Conservation (phyloP, 2,329 filamentous ascomycete genomes). For the Colletotrichum sp. region DNA sequence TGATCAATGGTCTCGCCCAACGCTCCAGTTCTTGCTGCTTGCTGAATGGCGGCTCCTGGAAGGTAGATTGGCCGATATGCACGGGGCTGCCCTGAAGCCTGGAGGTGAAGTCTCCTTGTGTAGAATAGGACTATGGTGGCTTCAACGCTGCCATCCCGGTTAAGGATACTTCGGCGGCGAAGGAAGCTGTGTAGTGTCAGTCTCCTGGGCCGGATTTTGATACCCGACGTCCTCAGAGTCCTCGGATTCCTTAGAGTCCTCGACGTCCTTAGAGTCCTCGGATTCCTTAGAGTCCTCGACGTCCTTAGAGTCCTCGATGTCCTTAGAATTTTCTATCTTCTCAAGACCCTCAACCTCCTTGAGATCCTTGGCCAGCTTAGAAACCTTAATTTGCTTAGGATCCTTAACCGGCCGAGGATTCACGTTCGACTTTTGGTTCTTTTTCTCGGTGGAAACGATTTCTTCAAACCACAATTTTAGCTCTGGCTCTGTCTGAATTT, state of each 20-base stretch:
- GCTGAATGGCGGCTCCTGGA: not conserved
- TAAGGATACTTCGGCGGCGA: not conserved
- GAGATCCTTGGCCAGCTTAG: not conserved
- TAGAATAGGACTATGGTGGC: not conserved
- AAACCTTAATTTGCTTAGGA: not conserved
- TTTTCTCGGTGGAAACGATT: not conserved
- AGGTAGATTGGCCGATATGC: not conserved
- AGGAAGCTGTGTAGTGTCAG: not conserved
- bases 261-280: not conserved
- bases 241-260: not conserved
- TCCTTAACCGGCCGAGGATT: not conserved
- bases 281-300: not conserved
- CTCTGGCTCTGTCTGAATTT: not conserved
- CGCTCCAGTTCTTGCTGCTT: not conserved
- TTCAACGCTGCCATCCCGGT: not conserved
- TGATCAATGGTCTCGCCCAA: not conserved
- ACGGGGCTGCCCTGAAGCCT: not conserved
- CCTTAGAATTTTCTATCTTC: not conserved
- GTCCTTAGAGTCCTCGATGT: not conserved
- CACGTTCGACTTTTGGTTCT: not conserved
- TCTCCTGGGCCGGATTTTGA: not conserved
- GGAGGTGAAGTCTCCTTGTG: not conserved
- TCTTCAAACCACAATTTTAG: not conserved
- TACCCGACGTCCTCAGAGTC: not conserved
- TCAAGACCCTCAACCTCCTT: not conserved